Evolutionary conservation across 495 filamentous ascomycete genomes (phyloP), one percentile per base, ranked within the genome.

Genomic region (Pyrenopolyporus hunteri): DNA sequence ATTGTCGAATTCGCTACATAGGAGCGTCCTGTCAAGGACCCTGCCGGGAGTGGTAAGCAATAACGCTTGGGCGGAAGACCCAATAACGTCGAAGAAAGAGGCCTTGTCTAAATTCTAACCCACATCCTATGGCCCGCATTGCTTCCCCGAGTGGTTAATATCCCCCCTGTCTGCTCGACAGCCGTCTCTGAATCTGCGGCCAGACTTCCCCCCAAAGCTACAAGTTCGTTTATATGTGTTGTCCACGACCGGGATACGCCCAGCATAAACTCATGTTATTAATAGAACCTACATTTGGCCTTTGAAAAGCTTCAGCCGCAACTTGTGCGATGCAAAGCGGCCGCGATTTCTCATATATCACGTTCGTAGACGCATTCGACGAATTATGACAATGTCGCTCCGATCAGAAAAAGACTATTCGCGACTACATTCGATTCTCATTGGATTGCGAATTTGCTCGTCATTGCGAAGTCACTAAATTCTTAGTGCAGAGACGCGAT

Each of bases 251-350:
- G 32, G 37, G 22, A 16, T 13, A 50, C 46, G 16, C 33, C 59
- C 44, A 57, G 23, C 44, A 31, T 50, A 6, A 9, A 13, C 9
- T 37, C 14, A 25, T 29, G 23, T 39, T 64, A 57, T 53, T 44
- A 47, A 42, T 53, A 58, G 60, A 47, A 57, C 20, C 14, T 6
- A 29, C 19, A 54, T 14, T 16, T 16, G 33, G 26, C n/a, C 39
- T 44, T 39, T 20, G 25, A 23, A 23, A 17, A 17, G 40, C 33
- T 58, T 57, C 46, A 58, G 60, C 53, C 53, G 53, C 60, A 57
- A 53, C 14, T 22, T 19, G 20, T 45, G 7, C 28, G 16, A 28
- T 63, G 33, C 28, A 46, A 53, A 35, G 23, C 36, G 16, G 14
- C 45, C 29, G 40, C n/a, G 48, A 22, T 47, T 40, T 13, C 59